Percentiles rank a stretch among this genome's conserved stretches.
Conservation (phyloP, 176 grass and related monocot species). For the Carex pumila region DNA sequence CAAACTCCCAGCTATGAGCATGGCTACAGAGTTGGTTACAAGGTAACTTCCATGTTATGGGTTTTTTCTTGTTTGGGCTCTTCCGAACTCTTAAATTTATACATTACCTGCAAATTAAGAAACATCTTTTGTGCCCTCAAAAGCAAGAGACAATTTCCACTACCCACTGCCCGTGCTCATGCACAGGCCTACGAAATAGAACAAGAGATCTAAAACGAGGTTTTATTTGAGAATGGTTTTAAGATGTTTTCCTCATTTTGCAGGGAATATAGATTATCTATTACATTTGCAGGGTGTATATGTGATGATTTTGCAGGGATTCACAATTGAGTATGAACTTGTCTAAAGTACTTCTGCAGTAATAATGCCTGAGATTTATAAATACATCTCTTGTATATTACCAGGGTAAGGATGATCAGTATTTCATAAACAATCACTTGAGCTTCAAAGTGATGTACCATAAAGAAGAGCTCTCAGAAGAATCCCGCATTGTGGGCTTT, state of each 20-base stretch:
- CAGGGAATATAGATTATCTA: background rate
- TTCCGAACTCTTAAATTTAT: background rate
- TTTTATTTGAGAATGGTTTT: no score
- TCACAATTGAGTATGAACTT: background rate
- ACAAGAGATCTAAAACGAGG: background rate
- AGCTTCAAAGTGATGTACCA: constrained; percentile 53
- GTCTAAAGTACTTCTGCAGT: background rate
- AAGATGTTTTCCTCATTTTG: background rate
- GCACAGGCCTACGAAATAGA: background rate
- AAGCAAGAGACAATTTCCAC: background rate
- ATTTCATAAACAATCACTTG: constrained; percentile 51
- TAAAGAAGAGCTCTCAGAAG: constrained; percentile 28
- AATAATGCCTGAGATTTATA: background rate
- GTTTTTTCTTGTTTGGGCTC: background rate
- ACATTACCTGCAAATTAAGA: background rate
- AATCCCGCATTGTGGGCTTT: constrained; percentile 45
- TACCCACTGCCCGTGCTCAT: background rate
- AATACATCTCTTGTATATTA: constrained; percentile 7
- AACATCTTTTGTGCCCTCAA: background rate
- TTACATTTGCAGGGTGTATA: background rate
- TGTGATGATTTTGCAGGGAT: background rate
- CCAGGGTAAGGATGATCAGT: constrained; percentile 29
- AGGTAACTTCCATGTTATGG: constrained; percentile 21
- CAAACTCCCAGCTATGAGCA: constrained; percentile 42
- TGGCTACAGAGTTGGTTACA: constrained; percentile 39